Evolutionary conservation across 441 rosid species (phyloP).

Genomic region (Brassica hybrid): DNA sequence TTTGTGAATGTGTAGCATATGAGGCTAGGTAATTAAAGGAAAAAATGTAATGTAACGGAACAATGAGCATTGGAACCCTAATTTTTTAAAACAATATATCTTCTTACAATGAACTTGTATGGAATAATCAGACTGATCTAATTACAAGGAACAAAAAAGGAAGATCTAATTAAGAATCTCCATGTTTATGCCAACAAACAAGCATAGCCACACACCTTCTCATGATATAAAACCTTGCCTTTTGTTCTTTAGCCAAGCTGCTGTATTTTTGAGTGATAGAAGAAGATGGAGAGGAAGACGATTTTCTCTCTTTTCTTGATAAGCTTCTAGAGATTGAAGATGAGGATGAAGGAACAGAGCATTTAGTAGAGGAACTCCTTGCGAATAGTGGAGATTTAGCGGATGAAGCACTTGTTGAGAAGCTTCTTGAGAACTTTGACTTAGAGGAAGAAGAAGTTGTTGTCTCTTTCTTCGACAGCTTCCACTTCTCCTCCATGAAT

Average conservation of each 20-base stretch:
- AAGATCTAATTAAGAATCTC: constrained; percentile 65
- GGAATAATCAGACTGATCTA: constrained; percentile 42
- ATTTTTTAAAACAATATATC: constrained; percentile 24
- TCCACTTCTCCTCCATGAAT: constrained; percentile 90
- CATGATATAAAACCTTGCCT: constrained; percentile 96
- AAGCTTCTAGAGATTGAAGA: constrained; percentile 61
- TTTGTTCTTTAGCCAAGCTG: constrained; percentile 92
- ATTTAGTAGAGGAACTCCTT: constrained; percentile 72
- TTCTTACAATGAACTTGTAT: constrained; percentile 51
- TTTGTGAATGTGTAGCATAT: constrained; percentile 26
- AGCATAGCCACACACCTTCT: constrained; percentile 99
- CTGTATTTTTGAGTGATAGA: constrained; percentile 72
- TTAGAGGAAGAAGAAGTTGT: constrained; percentile 49
- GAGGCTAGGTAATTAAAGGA: constrained; percentile 3
- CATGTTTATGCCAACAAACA: constrained; percentile 97
- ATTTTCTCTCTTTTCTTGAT: constrained; percentile 58
- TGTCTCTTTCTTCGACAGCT: constrained; percentile 63
- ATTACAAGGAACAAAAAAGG: constrained; percentile 46
- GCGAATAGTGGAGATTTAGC: constrained; percentile 62
- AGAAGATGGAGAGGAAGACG: constrained; percentile 46
- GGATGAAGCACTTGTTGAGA: constrained; percentile 70
- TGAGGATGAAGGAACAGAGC: constrained; percentile 44
- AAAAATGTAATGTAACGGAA: neutral
- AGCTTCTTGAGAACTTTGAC: constrained; percentile 69
- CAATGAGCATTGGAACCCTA: constrained; percentile 31